Conservation (phyloP, 805 yeast species). For the Saturnispora kantuleensis region DNA sequence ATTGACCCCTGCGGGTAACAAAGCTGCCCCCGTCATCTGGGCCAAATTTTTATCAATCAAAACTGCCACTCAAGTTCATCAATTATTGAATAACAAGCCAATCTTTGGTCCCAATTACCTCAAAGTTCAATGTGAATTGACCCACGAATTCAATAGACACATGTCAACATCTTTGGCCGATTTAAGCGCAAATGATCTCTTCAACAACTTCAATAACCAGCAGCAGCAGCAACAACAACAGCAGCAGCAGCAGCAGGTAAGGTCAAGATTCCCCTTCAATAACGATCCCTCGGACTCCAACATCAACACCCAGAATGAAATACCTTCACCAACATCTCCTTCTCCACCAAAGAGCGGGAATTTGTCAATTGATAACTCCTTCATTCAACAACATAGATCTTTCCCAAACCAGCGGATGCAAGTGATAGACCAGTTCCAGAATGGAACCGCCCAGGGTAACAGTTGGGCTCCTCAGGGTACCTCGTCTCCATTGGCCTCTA, state of each 20-base stretch:
- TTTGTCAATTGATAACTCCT: not conserved
- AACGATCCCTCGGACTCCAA: not conserved
- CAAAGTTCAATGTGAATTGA: slow-evolving; percentile 31
- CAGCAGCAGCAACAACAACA: slow-evolving; percentile 8
- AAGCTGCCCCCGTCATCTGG: slow-evolving; percentile 26
- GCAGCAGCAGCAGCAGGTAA: slow-evolving; percentile 4
- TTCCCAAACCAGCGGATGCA: slow-evolving; percentile 5
- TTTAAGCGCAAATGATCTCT: slow-evolving; percentile 3
- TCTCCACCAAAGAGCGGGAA: slow-evolving; percentile 5
- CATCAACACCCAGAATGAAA: not conserved
- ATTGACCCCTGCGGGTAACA: slow-evolving; percentile 9
- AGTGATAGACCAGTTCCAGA: slow-evolving; percentile 2
- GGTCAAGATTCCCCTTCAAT: slow-evolving; percentile 6
- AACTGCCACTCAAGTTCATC: slow-evolving; percentile 35
- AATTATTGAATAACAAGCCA: slow-evolving; percentile 31
- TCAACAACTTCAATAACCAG: slow-evolving; percentile 4
- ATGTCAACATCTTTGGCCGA: slow-evolving; percentile 2
- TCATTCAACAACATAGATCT: slow-evolving; percentile 1
- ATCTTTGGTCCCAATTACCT: slow-evolving; percentile 43
- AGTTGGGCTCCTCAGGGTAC: slow-evolving; percentile 8
- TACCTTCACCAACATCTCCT: slow-evolving; percentile 9
- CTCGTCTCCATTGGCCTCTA: slow-evolving; percentile 10
- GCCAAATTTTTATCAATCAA: slow-evolving; percentile 38
- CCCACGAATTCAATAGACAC: slow-evolving; percentile 2
- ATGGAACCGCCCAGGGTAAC: slow-evolving; percentile 4